Evolutionary conservation across 805 yeast species (phyloP).

Genomic region (Pichia scutulata): DNA sequence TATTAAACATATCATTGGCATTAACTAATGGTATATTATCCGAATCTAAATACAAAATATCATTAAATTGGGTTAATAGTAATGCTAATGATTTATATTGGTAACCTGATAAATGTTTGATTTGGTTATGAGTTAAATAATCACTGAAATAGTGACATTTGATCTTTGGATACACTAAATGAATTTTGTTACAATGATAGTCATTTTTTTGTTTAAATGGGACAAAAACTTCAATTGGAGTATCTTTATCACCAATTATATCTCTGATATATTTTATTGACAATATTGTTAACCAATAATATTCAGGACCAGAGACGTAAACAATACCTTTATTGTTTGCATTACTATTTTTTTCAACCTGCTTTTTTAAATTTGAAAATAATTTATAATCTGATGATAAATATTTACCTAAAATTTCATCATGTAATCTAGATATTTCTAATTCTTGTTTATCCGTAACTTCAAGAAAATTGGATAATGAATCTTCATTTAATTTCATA

Average conservation of each 20-base stretch:
- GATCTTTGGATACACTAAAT: conserved; percentile 31
- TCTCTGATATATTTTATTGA: conserved; percentile 26
- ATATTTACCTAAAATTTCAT: conserved; percentile 12
- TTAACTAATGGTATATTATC: conserved; percentile 35
- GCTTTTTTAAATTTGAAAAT: conserved; percentile 10
- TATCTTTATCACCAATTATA: conserved; percentile 19
- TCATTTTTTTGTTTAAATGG: conserved; percentile 36
- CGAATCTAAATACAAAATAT: conserved; percentile 35
- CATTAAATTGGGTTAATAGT: conserved; percentile 35
- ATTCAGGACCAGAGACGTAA: conserved; percentile 25
- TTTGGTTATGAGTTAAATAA: conserved; percentile 20
- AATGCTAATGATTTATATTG: conserved; percentile 25
- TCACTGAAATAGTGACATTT: conserved; percentile 37
- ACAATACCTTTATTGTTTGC: conserved; percentile 21
- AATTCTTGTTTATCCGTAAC: conserved; percentile 19
- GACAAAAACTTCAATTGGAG: conserved; percentile 44
- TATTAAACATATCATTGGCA: conserved; percentile 24
- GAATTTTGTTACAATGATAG: conserved; percentile 36
- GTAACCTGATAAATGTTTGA: conserved; percentile 18
- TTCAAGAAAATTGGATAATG: conserved; percentile 17
- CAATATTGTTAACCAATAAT: conserved; percentile 25
- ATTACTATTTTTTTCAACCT: conserved; percentile 8
- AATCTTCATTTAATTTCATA: conserved; percentile 15
- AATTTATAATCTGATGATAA: conserved; percentile 12
- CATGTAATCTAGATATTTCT: conserved; percentile 20